Evolutionary conservation across 192 early-diverging fungal species (phyloP), one percentile per base, ranked within the genome.

Genomic region (Dimargaris verticillata): DNA sequence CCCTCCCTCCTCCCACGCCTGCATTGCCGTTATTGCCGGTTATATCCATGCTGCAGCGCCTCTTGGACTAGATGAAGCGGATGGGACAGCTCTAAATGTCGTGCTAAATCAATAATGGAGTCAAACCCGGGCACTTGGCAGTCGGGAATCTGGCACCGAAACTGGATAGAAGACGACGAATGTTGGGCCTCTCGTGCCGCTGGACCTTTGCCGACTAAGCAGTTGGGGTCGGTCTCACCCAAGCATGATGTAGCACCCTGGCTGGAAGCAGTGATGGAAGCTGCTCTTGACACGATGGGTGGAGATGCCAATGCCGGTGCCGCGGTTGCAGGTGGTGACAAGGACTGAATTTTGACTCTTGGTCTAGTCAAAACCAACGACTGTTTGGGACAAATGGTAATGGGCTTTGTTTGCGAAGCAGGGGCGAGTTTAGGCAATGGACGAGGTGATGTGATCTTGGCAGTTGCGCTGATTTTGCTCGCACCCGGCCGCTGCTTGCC

Each of bases 91-190:
- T 55, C 53, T 9, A 55, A 33, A 33, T 55, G 53, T 11, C 28
- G 26, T 6, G 53, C 53, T 33, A 55, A 33, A n/a, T 26, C 53
- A 5, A 29, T 14, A 18, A 55, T 17, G 26, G 53, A 55, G 6
- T 18, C 11, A 33, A 55, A 55, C 1, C 10, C 53, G 18, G 11
- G 28, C 26, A 12, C 53, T 26, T 33, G 53, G 33, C 53, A 55
- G 18, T 33, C 28, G 26, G 53, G 15, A 55, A 55, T 33, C 53
- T 55, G 53, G 15, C 53, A 55, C 26, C 53, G 53, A 55, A 55
- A 55, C 10, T 51, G 18, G 10, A 18, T 26, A 11, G 18, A 2
- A 3, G 49, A 26, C 10, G 49, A 18, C 26, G n/a, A 18, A n/a
- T 11, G 10, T 1, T 20, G 49, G 22, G 49, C 20, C n/a, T 25